Base-by-base conservation (phyloP, 176 grass and related monocot genomes). In the Metroxylon sagu region DNA sequence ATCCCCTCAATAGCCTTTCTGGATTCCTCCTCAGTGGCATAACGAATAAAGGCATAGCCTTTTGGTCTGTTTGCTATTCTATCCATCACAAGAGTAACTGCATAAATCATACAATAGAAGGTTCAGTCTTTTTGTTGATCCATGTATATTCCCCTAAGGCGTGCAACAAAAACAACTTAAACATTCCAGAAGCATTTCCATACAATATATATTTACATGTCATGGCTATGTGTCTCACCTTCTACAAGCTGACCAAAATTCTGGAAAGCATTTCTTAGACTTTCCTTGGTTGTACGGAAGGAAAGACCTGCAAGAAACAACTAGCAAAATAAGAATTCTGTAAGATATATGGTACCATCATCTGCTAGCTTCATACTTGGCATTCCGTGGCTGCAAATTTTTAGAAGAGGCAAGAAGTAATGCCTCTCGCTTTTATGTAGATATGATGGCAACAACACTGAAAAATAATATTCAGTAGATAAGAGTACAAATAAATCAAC, bases 21-120 rank as follows among this genome's bases (percentile, higher is more conserved):
- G 18, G 80, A 75, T 82, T 94, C 84, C 61, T 79, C 74, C 57
- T 88, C 77, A 1, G 48, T 73, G 29, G 74, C 57, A 50, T 85
- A 94, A 8, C 73, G 55, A 56, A 94, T 67, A 71, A 85, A 94
- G 21, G 89, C 84, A 70, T 76, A 88, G 18, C 89, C 89, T 67
- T 84, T 85, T 18, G 77, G 71, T 48, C 80, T 73, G 3, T 85
- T 85, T 21, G 89, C 80, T 49, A 79, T 68, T 60, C 71, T 71
- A 63, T 94, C 84, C 83, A 94, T 85, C 61, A 94, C 89, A 51
- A 94, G 71, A 39, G 76, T 73, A 26, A 85, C 84, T 88, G 74
- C 67, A 76, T 15, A 81, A 53, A 23, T 54, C 25, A 64, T 4
- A 51, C 1, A 64, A 54, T 3, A 50, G 2, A 49, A 31, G 71